These are phyloP conservation scores for Akanthomyces dipterigenus DNA, from an alignment of 2,329 filamentous ascomycete species.

Conservation along the genomic window DNA sequence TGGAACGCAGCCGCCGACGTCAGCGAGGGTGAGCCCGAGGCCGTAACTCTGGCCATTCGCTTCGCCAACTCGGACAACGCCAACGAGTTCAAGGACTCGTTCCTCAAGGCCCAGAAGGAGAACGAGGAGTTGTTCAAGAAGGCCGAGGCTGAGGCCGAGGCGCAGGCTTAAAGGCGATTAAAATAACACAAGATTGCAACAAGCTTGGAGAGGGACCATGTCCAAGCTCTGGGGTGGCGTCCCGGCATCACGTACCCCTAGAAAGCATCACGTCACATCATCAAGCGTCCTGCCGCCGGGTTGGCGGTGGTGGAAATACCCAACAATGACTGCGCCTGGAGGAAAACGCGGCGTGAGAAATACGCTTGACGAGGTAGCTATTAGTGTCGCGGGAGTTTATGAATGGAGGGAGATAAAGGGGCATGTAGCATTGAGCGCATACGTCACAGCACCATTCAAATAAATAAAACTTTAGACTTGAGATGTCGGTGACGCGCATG, in stretches of 20 bases:
- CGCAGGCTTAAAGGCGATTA: slow-evolving; percentile 18
- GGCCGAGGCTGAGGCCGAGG: slow-evolving; percentile 24
- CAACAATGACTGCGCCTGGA: slow-evolving; percentile 9
- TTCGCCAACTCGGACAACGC: slow-evolving; percentile 98
- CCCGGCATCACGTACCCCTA: slow-evolving; percentile 1
- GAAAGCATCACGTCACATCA: slow-evolving; percentile 10
- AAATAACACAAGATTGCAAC: background rate
- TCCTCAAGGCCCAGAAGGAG: slow-evolving; percentile 93
- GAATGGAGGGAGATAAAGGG: background rate
- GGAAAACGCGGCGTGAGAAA: background rate
- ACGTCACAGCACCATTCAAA: slow-evolving; percentile 11
- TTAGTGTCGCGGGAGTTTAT: background rate
- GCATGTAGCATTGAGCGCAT: slow-evolving; percentile 12
- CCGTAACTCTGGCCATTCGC: slow-evolving; percentile 90
- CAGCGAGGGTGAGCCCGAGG: slow-evolving; percentile 95
- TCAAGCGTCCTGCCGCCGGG: background rate
- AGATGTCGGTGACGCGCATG: background rate
- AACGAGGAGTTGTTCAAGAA: slow-evolving; percentile 80
- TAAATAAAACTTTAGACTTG: slow-evolving; percentile 4
- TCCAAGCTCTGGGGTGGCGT: background rate
- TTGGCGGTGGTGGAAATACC: slow-evolving; percentile 9
- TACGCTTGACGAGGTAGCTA: background rate
- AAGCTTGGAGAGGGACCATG: background rate
- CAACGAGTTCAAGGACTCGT: slow-evolving; percentile 95
- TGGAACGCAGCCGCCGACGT: slow-evolving; percentile 98